These are phyloP conservation scores for Penicillium fimorum DNA, from an alignment of 495 filamentous ascomycete species.

Conservation along the genomic window DNA sequence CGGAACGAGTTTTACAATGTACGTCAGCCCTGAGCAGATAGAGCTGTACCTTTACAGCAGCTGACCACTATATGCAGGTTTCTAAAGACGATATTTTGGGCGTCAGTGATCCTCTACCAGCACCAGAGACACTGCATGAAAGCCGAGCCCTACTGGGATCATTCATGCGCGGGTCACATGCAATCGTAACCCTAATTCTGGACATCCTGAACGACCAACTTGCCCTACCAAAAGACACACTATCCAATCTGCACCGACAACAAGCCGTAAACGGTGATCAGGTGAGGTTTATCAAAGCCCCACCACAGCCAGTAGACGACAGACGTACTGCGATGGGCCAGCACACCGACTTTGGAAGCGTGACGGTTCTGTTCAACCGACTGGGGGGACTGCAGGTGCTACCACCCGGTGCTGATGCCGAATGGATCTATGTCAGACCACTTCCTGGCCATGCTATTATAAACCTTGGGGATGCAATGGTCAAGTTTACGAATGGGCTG, in stretches of 20 bases:
- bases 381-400: constrained; percentile 59
- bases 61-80: constrained; percentile 25
- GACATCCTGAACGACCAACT: constrained; percentile 50
- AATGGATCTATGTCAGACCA: constrained; percentile 61
- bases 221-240: constrained; percentile 45
- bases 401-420: constrained; percentile 43
- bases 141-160: constrained; percentile 40
- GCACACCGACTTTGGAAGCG: constrained; percentile 54
- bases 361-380: constrained; percentile 61
- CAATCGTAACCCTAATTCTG: constrained; percentile 48
- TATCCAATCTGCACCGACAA: constrained; percentile 52
- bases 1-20: constrained; percentile 66
- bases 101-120: constrained; percentile 43
- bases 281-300: constrained; percentile 54
- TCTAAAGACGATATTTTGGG: constrained; percentile 56
- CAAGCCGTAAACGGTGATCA: constrained; percentile 54
- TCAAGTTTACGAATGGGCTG: constrained; percentile 60
- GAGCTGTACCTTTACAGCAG: not conserved
- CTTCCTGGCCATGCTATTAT: constrained; percentile 57
- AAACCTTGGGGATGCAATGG: constrained; percentile 66
- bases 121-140: constrained; percentile 40
- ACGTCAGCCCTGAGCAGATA: not conserved
- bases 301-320: constrained; percentile 42
- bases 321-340: constrained; percentile 43
- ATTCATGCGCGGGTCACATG: constrained; percentile 51